Conservation (phyloP, 208 protist genomes). For the Crithidia mellificae region DNA sequence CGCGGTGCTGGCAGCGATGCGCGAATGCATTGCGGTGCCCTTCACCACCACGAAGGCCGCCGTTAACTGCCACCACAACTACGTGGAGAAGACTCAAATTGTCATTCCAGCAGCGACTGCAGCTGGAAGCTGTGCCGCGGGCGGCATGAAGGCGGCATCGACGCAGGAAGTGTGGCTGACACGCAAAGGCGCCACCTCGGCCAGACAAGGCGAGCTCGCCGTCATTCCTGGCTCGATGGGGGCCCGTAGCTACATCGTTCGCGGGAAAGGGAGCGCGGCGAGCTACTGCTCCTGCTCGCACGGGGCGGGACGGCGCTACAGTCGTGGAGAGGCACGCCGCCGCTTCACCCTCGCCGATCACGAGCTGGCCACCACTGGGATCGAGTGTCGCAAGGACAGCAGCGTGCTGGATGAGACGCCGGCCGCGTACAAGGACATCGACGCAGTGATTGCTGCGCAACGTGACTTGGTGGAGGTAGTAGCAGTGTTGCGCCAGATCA, state of each 20-base stretch:
- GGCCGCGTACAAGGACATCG: conserved; percentile 86
- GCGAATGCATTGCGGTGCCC: conserved; percentile 28
- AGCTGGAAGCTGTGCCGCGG: conserved; percentile 7
- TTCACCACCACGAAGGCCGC: conserved; percentile 53
- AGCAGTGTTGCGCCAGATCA: conserved; percentile 62
- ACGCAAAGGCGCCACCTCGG: conserved; percentile 85
- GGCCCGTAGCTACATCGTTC: conserved; percentile 85
- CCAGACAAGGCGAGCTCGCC: conserved; percentile 68
- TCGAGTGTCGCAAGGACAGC: conserved; percentile 81
- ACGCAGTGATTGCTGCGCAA: conserved; percentile 84
- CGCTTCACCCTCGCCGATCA: conserved; percentile 83
- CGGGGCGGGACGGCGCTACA: conserved; percentile 77
- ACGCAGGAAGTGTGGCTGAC: conserved; percentile 80
- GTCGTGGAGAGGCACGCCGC: conserved; percentile 72
- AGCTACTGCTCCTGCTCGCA: conserved; percentile 86
- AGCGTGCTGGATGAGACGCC: conserved; percentile 88
- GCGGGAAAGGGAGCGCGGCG: conserved; percentile 68
- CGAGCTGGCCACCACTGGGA: conserved; percentile 53
- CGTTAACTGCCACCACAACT: conserved; percentile 94
- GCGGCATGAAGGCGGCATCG: not conserved
- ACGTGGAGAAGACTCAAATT: conserved; percentile 55
- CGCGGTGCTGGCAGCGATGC: conserved; percentile 59
- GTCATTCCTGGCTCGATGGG: conserved; percentile 93
- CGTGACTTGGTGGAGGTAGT: conserved; percentile 80
- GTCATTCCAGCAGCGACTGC: too few species aligned